Evolutionary conservation across 257 asterid genomes (phyloP), one percentile per base, ranked within the genome.

Genomic region (Handroanthus guayacan): DNA sequence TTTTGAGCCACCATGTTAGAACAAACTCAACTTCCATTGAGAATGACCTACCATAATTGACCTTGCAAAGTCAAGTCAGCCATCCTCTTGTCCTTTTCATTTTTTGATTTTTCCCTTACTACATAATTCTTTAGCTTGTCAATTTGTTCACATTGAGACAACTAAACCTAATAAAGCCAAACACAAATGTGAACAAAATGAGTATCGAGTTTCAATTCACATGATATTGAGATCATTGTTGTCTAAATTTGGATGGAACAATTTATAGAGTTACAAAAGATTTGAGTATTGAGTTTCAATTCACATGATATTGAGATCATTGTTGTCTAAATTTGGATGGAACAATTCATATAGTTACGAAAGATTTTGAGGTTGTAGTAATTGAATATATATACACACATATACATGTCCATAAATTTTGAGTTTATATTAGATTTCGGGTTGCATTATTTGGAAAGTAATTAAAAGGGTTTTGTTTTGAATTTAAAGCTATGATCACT

Each of bases 1-100:
- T 14, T 38, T 79, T 1, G 48, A 56, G 79, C 75, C 78, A 37
- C 70, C 82, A 72, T 72, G 20, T 58, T 79, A 38, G 71, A 48
- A 63, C 52, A 36, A 60, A 12, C 3, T 69, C 14, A 41, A 75
- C 18, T 55, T 2, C 1, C 2, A 4, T 2, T 41, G 71, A 67
- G 31, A 47, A 36, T 48, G 64, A 60, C 76, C 64, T 50, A 62
- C 64, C 74, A 43, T 45, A 71, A 5, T 71, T 63, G 69, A 78
- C 74, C 48, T 50, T 43, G 34, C 2, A 62, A 20, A 62, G 14
- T 69, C 7, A 71, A 78, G 67, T 78, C 72, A 61, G 38, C 68
- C 62, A 17, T 63, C 11, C 2, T 31, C 9, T 9, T 48, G 9
- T 63, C 51, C 43, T 36, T 38, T 45, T 31, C 14, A 12, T 38